Percentiles rank a stretch among this genome's conserved stretches.
Conservation (phyloP, 257 asterid species). For the Lavandula angustifolia region DNA sequence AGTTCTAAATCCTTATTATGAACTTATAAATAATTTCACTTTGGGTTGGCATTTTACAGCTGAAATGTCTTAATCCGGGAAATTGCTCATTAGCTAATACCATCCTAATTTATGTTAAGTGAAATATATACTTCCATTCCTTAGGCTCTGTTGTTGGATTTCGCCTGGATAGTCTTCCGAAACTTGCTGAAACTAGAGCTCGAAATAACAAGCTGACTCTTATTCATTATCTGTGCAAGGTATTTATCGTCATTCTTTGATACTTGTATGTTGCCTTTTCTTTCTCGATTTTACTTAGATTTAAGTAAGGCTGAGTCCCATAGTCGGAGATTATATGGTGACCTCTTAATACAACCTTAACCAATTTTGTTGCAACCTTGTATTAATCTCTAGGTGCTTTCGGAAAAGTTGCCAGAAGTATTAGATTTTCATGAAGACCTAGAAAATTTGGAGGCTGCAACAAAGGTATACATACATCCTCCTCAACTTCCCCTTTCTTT, state of each 20-base stretch:
- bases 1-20: not conserved
- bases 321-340: not conserved
- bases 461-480: conserved; percentile 53
- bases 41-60: not conserved
- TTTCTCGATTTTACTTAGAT: no score
- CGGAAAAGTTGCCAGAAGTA: conserved; percentile 74
- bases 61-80: not conserved
- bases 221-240: conserved; percentile 92
- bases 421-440: conserved; percentile 71
- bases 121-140: conserved; percentile 16
- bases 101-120: conserved; percentile 11
- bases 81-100: not conserved
- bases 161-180: conserved; percentile 87
- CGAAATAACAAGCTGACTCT: conserved; percentile 82
- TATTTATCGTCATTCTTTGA: conserved; percentile 31
- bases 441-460: conserved; percentile 66
- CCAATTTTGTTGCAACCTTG: conserved; percentile 6
- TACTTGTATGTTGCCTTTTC: not conserved
- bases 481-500: not conserved
- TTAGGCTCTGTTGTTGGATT: conserved; percentile 93
- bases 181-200: conserved; percentile 83
- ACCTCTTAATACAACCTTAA: conserved; percentile 20
- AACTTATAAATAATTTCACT: not conserved
- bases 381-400: conserved; percentile 55
- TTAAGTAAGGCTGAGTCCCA: no score